These are phyloP conservation scores for Viola odorata DNA, from an alignment of 345 rosid species.

Conservation along the genomic window DNA sequence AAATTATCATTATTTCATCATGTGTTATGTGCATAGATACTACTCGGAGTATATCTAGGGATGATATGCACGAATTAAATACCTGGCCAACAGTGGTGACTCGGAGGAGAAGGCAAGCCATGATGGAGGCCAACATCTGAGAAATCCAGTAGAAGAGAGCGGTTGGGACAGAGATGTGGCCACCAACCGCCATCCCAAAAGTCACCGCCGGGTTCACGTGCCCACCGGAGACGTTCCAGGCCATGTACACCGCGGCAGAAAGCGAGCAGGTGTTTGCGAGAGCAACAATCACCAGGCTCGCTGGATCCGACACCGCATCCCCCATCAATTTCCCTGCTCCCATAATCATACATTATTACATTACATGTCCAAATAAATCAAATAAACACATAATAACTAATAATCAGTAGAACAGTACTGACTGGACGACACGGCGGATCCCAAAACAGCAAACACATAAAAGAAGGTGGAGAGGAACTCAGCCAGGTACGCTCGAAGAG, in stretches of 20 bases:
- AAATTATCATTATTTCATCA: too few relatives aligned
- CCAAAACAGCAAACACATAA: conserved; percentile 69
- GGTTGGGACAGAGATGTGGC: conserved; percentile 60
- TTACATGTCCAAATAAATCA: too few relatives aligned
- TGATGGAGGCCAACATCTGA: conserved; percentile 73
- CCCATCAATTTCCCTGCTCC: conserved; percentile 62
- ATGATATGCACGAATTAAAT: too few relatives aligned
- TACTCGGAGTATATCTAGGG: too few relatives aligned
- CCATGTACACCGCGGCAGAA: conserved; percentile 56
- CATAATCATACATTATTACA: too few relatives aligned
- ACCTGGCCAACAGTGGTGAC: conserved; percentile 57
- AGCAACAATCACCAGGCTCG: conserved; percentile 53
- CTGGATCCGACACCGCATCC: conserved; percentile 45
- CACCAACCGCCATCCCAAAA: conserved; percentile 73
- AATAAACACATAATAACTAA: too few relatives aligned
- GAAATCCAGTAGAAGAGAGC: conserved; percentile 84
- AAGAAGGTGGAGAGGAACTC: conserved; percentile 94
- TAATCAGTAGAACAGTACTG: conserved; percentile 4
- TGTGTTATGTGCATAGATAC: too few relatives aligned
- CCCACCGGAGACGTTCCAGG: conserved; percentile 66
- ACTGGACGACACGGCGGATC: conserved; percentile 85
- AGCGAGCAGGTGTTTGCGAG: conserved; percentile 66
- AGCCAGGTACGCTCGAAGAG: conserved; percentile 68
- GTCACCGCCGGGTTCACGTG: conserved; percentile 96
- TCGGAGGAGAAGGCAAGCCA: conserved; percentile 72